phyloP scores from a whole-genome alignment of 805 yeast species.

The Starmerella cellae region DNA sequence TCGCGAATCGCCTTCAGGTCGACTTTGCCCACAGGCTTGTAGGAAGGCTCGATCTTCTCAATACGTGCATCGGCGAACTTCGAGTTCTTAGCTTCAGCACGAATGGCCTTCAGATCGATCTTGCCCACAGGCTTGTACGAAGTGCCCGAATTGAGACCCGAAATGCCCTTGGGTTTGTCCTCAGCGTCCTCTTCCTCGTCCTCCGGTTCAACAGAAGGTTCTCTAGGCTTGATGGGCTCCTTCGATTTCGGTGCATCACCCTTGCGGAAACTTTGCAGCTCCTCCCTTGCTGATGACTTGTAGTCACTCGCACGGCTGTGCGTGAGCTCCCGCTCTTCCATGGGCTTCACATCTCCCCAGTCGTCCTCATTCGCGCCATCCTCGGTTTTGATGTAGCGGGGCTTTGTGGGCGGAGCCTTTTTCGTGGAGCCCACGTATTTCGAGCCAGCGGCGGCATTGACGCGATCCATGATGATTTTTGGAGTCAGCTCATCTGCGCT shows the following conservation, averaged over 20 bases:
- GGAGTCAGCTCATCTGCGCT: constrained; percentile 80
- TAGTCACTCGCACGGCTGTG: constrained; percentile 6
- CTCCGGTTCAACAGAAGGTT: constrained; percentile 20
- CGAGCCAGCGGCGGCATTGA: constrained; percentile 91
- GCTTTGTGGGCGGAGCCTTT: constrained; percentile 25
- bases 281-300: constrained; percentile 14
- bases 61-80: constrained; percentile 26
- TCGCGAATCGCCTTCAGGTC: constrained; percentile 36
- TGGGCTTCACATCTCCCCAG: constrained; percentile 47
- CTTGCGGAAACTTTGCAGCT: constrained; percentile 13
- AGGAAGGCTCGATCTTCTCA: constrained; percentile 34
- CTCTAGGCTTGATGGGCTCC: constrained; percentile 51
- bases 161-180: constrained; percentile 3
- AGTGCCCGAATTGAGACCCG: constrained; percentile 19
- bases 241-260: constrained; percentile 49
- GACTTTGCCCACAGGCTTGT: constrained; percentile 52
- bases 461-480: constrained; percentile 55
- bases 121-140: constrained; percentile 29
- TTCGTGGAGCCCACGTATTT: constrained; percentile 50
- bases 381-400: constrained; percentile 27
- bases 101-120: constrained; percentile 26
- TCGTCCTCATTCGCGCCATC: constrained; percentile 40
- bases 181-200: constrained; percentile 1
- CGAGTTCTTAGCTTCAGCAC: constrained; percentile 22
- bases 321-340: constrained; percentile 21